These are phyloP conservation scores for Ustulina deusta DNA, from an alignment of 2,329 filamentous ascomycete species.

Conservation along the genomic window DNA sequence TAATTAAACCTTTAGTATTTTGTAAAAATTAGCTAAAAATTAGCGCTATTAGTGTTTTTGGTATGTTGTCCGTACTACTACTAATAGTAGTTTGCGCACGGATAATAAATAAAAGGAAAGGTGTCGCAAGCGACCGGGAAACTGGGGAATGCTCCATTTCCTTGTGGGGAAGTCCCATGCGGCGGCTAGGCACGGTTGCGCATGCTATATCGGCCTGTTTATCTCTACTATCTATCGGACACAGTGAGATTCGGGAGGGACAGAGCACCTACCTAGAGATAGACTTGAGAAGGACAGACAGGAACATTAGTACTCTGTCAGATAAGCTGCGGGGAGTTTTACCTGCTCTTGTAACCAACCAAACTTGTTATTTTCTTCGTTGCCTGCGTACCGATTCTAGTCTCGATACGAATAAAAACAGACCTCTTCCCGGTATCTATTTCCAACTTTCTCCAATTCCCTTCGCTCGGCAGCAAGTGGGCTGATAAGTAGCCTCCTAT, in stretches of 20 bases:
- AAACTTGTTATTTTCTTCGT: neutral
- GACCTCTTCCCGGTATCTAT: neutral
- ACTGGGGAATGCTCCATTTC: slow-evolving; percentile 31
- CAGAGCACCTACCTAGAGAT: slow-evolving; percentile 4
- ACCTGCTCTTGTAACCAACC: neutral
- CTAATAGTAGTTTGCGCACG: too few relatives aligned
- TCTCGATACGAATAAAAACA: too few relatives aligned
- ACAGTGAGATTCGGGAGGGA: neutral
- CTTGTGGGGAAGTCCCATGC: slow-evolving; percentile 45
- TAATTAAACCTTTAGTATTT: too few relatives aligned
- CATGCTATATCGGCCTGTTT: slow-evolving; percentile 22
- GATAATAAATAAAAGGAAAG: neutral
- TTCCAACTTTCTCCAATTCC: neutral
- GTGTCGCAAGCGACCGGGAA: neutral
- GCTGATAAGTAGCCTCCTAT: neutral
- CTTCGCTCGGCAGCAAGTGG: neutral
- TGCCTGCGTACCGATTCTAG: too few relatives aligned
- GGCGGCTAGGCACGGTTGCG: slow-evolving; percentile 36
- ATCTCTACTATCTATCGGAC: slow-evolving; percentile 2
- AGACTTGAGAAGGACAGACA: neutral
- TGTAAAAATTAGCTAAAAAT: too few relatives aligned
- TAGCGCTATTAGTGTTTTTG: too few relatives aligned
- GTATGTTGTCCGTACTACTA: too few relatives aligned
- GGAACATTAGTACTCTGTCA: neutral
- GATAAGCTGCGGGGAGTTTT: slow-evolving; percentile 28